Conservation (phyloP, 208 protist genomes). For the Acanthamoeba royreba region DNA sequence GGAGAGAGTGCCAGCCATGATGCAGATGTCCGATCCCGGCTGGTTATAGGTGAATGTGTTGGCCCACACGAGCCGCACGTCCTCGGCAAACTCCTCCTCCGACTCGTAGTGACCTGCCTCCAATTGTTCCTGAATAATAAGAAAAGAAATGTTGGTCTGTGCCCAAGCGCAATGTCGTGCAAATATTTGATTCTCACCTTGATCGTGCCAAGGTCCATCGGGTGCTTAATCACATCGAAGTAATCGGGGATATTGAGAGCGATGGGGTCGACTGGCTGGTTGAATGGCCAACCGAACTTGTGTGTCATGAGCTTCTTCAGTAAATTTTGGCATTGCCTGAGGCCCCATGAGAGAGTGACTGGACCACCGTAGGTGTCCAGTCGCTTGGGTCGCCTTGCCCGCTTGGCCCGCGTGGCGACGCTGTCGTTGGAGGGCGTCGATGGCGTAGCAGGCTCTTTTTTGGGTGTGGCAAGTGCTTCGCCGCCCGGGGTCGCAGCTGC, state of each 20-base stretch:
- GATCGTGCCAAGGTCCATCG: slow-evolving; percentile 79
- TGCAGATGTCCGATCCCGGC: not conserved
- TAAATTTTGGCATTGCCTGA: not conserved
- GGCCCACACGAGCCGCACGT: not conserved
- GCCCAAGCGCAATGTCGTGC: no score
- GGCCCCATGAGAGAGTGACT: not conserved
- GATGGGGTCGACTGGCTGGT: slow-evolving; percentile 75
- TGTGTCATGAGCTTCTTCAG: not conserved
- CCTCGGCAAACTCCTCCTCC: not conserved
- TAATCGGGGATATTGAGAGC: slow-evolving; percentile 75
- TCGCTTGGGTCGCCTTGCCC: not conserved
- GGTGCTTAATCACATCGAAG: slow-evolving; percentile 76
- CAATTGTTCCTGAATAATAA: not conserved
- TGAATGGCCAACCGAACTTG: slow-evolving; percentile 67
- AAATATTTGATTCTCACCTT: no score
- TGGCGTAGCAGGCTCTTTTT: not conserved
- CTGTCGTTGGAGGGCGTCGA: not conserved
- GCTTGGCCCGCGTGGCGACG: not conserved
- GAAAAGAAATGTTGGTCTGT: not conserved
- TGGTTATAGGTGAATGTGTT: not conserved
- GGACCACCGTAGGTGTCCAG: not conserved
- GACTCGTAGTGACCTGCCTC: not conserved
- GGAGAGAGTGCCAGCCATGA: not conserved
- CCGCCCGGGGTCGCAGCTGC: not conserved
- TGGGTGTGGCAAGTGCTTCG: not conserved